A percentile compares a stretch with the other conserved stretches of the same genome.
phyloP scores from a whole-genome alignment of 305 asterid species.

The Rubia peregrina region DNA sequence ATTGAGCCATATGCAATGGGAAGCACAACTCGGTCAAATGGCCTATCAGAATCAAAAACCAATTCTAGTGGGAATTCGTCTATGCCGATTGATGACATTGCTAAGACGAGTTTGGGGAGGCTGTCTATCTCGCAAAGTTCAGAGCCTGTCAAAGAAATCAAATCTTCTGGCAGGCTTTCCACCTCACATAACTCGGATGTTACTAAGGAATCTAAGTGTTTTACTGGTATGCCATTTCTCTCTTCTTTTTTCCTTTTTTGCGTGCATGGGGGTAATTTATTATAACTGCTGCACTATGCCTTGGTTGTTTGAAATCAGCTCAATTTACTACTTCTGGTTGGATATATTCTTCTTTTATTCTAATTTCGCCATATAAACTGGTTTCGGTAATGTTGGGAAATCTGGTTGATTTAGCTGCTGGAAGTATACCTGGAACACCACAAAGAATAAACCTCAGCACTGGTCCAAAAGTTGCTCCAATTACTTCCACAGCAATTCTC shows the following conservation, averaged over 20 bases:
- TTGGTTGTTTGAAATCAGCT: background rate
- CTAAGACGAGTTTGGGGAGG: conserved; percentile 64
- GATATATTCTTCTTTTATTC: conserved; percentile 9
- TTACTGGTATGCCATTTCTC: conserved; percentile 43
- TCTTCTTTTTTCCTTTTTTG: background rate
- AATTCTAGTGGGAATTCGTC: conserved; percentile 55
- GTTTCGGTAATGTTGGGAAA: conserved; percentile 14
- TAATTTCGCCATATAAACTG: background rate
- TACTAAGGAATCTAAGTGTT: conserved; percentile 66
- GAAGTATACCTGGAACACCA: conserved; percentile 68
- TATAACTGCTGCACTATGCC: conserved; percentile 4
- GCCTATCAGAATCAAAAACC: conserved; percentile 54
- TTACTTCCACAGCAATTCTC: conserved; percentile 36
- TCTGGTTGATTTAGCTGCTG: conserved; percentile 50
- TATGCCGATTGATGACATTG: conserved; percentile 47
- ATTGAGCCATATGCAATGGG: conserved; percentile 84
- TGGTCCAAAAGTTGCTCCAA: conserved; percentile 46
- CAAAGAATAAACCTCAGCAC: conserved; percentile 52
- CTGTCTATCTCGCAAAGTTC: conserved; percentile 69
- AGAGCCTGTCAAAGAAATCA: conserved; percentile 70
- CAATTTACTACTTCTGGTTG: conserved; percentile 5
- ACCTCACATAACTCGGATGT: conserved; percentile 65
- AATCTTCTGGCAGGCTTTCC: conserved; percentile 62
- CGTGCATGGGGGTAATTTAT: background rate
- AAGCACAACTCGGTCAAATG: conserved; percentile 47